Percentiles rank a stretch among this genome's conserved stretches.
phyloP scores from a whole-genome alignment of 2,329 filamentous ascomycete species.

The Neonectria neomacrospora region DNA sequence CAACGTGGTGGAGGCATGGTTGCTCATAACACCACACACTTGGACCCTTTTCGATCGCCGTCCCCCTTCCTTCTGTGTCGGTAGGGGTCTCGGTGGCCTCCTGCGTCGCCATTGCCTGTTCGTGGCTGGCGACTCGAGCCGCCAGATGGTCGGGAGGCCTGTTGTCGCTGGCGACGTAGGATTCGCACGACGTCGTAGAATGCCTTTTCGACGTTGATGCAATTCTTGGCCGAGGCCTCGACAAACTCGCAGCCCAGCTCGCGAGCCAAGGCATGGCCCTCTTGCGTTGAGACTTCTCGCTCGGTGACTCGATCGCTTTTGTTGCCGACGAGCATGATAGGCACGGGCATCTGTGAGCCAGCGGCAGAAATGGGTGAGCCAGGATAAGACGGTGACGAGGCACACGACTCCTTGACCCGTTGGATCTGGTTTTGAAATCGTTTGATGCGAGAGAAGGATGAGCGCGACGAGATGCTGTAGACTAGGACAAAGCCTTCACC shows the following conservation, averaged over 20 bases:
- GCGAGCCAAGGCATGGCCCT: constrained; percentile 90
- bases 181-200: constrained; percentile 98
- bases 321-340: constrained; percentile 98
- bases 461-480: constrained; percentile 97
- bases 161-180: constrained; percentile 83
- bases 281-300: constrained; percentile 94
- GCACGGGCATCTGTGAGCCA: constrained; percentile 75
- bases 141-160: constrained; percentile 55
- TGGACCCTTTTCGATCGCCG: constrained; percentile 50
- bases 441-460: constrained; percentile 94
- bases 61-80: constrained; percentile 49
- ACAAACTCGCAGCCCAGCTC: constrained; percentile 96
- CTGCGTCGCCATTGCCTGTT: constrained; percentile 51
- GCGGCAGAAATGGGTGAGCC: constrained; percentile 75
- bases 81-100: constrained; percentile 46
- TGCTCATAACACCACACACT: constrained; percentile 55
- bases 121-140: constrained; percentile 52
- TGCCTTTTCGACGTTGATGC: constrained; percentile 97
- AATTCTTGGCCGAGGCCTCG: constrained; percentile 96
- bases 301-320: constrained; percentile 98
- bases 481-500: constrained; percentile 97
- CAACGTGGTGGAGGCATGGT: constrained; percentile 14
- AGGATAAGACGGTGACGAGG: constrained; percentile 79
- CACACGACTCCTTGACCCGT: constrained; percentile 91
- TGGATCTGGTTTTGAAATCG: constrained; percentile 97